Conservation (phyloP, 1,284 basidiomycete species). For the Lignosus rhinocerotis region DNA sequence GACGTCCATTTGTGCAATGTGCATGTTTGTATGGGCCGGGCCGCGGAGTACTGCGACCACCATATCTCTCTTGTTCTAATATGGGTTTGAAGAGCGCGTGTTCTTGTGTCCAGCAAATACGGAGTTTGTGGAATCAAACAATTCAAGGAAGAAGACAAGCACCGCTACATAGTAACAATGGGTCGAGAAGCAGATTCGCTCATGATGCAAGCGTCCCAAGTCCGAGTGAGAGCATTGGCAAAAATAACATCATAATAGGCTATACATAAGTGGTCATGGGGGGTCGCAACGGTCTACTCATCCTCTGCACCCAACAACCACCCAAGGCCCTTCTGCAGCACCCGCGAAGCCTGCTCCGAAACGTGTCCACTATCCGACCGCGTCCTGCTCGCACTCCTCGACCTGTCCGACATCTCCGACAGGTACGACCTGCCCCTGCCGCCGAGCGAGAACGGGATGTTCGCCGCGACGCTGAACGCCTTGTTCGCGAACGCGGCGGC, state of each 20-base stretch:
- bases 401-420: conserved; percentile 42
- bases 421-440: conserved; percentile 48
- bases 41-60: conserved; percentile 12
- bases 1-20: conserved; percentile 3
- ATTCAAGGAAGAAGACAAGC: no score
- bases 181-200: no score
- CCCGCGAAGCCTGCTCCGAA: conserved; percentile 69
- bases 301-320: conserved; percentile 86
- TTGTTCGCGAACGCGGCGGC: conserved; percentile 72
- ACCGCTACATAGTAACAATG: no score
- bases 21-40: conserved; percentile 11
- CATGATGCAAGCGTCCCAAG: no score
- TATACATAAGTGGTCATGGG: background rate
- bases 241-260: background rate
- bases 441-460: conserved; percentile 65
- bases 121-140: no score
- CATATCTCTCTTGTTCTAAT: background rate
- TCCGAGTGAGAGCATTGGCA: background rate
- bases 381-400: conserved; percentile 43
- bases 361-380: conserved; percentile 58
- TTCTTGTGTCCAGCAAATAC: no score
- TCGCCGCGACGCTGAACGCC: conserved; percentile 78
- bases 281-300: conserved; percentile 23
- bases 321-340: conserved; percentile 79
- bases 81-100: background rate